phyloP scores from a whole-genome alignment of 805 yeast genomes.

The Brettanomyces bruxellensis region DNA sequence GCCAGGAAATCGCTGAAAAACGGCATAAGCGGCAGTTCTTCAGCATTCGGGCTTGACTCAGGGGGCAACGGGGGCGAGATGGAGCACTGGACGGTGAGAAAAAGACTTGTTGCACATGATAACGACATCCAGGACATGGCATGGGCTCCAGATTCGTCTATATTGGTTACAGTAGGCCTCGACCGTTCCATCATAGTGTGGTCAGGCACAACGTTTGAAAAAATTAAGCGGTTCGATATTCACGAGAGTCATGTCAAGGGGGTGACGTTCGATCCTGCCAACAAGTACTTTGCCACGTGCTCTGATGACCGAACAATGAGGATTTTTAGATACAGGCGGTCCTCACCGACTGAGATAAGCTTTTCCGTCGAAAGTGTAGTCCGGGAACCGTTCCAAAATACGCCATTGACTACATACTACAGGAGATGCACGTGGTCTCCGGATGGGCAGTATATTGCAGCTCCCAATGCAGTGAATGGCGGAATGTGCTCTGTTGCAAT shows the following conservation, averaged over 20 bases:
- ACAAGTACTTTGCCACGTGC: conserved; percentile 93
- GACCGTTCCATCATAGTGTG: conserved; percentile 90
- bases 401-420: conserved; percentile 89
- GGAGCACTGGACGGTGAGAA: conserved; percentile 93
- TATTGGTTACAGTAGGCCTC: conserved; percentile 87
- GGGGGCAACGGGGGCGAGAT: conserved; percentile 54
- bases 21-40: background rate
- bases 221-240: conserved; percentile 79
- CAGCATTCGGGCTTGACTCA: background rate
- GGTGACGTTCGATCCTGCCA: conserved; percentile 95
- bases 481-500: conserved; percentile 69
- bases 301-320: conserved; percentile 92
- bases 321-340: conserved; percentile 73
- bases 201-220: conserved; percentile 88
- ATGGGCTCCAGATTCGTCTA: conserved; percentile 93
- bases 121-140: conserved; percentile 97
- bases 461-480: conserved; percentile 79
- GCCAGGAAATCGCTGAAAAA: conserved; percentile 12
- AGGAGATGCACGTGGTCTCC: conserved; percentile 85
- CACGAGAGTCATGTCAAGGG: conserved; percentile 97
- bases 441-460: conserved; percentile 81
- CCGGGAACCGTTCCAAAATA: conserved; percentile 73
- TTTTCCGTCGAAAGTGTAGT: conserved; percentile 83
- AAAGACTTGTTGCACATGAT: conserved; percentile 91
- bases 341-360: conserved; percentile 55